phyloP scores from a whole-genome alignment of 176 grass and related monocot genomes.

The Eleusine indica region DNA sequence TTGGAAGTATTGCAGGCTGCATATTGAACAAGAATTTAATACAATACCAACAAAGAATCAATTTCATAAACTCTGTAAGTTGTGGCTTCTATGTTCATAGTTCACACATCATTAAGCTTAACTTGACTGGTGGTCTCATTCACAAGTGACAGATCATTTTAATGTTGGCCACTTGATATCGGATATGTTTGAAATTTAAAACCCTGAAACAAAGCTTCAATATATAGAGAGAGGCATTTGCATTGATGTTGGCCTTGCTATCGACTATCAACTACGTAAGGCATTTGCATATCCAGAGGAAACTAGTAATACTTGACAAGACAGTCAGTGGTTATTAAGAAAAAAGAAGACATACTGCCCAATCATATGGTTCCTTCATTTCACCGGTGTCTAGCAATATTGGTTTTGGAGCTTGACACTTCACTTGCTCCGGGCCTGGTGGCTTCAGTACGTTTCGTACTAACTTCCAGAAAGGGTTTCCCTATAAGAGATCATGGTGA shows the following conservation, averaged over 20 bases:
- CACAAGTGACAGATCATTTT: neutral
- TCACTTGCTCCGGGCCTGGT: slow-evolving; percentile 77
- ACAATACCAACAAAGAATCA: slow-evolving; percentile 5
- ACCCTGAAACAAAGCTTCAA: slow-evolving; percentile 14
- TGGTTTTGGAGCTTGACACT: slow-evolving; percentile 91
- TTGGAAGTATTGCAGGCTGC: slow-evolving; percentile 92
- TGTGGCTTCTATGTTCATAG: neutral
- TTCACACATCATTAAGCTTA: slow-evolving; percentile 20
- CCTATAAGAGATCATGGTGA: slow-evolving; percentile 53
- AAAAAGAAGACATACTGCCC: slow-evolving; percentile 72
- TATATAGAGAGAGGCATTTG: neutral
- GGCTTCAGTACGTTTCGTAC: slow-evolving; percentile 83
- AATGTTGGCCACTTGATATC: neutral
- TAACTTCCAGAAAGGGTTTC: slow-evolving; percentile 94
- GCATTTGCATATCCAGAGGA: neutral
- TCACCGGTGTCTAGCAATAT: slow-evolving; percentile 98
- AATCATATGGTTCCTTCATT: slow-evolving; percentile 92
- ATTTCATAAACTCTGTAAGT: slow-evolving; percentile 29
- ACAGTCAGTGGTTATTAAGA: slow-evolving; percentile 6
- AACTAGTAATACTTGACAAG: neutral
- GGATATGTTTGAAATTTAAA: slow-evolving; percentile 31
- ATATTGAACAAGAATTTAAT: slow-evolving; percentile 39
- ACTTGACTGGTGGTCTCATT: neutral
- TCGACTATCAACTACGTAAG: slow-evolving; percentile 24
- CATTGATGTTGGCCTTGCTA: neutral